These are phyloP conservation scores for Coemansia sp. DNA, from an alignment of 192 early-diverging fungal species.

Conservation along the genomic window DNA sequence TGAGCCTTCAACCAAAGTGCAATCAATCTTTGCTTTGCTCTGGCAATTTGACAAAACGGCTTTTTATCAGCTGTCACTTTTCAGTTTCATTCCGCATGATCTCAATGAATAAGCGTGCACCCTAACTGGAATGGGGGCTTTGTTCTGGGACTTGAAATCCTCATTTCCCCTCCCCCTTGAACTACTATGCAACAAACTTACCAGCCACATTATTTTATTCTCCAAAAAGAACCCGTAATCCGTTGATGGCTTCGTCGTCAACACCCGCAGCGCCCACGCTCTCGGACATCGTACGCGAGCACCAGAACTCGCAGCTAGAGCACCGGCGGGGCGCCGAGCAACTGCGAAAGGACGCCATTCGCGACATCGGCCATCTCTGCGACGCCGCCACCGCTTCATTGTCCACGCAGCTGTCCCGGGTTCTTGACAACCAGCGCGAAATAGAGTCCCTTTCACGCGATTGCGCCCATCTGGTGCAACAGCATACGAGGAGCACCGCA, in stretches of 20 bases:
- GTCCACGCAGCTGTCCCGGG: slow-evolving; percentile 22
- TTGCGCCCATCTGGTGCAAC: slow-evolving; percentile 42
- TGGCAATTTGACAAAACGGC: background rate
- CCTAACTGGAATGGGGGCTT: no score
- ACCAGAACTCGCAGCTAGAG: slow-evolving; percentile 34
- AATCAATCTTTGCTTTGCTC: background rate
- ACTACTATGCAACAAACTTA: no score
- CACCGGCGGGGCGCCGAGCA: slow-evolving; percentile 38
- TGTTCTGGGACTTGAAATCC: no score
- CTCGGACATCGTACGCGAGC: slow-evolving; percentile 46
- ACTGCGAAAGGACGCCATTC: slow-evolving; percentile 35
- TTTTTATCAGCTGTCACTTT: background rate
- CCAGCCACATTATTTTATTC: no score
- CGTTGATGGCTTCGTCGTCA: slow-evolving; percentile 17
- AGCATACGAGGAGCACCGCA: slow-evolving; percentile 56
- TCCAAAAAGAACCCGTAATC: background rate
- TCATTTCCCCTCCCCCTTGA: no score
- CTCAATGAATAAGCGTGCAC: background rate
- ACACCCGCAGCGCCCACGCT: slow-evolving; percentile 14
- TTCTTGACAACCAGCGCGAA: slow-evolving; percentile 46
- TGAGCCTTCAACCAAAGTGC: no score
- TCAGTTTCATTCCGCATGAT: background rate
- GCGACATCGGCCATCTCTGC: slow-evolving; percentile 45
- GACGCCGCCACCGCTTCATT: slow-evolving; percentile 46
- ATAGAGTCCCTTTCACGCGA: slow-evolving; percentile 46